Percentiles rank a stretch among this genome's conserved stretches.
These are phyloP conservation scores for Prosopis cineraria DNA, from an alignment of 306 rosid species.

Conservation along the genomic window DNA sequence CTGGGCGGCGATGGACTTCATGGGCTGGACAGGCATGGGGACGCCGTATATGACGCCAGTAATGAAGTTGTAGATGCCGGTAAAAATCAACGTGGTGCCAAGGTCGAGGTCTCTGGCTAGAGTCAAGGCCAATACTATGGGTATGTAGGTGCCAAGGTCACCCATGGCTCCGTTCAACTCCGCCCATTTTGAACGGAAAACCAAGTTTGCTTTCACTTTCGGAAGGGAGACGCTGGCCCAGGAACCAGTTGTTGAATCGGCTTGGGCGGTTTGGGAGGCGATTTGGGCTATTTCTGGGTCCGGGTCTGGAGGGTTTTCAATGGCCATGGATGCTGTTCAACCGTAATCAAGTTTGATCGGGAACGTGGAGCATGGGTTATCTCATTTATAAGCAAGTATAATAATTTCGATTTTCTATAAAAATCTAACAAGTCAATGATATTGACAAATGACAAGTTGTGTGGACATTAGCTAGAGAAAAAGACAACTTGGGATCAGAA, in stretches of 20 bases:
- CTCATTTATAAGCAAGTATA: neutral
- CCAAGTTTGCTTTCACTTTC: conserved; percentile 50
- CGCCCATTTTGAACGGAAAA: conserved; percentile 59
- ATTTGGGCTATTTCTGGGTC: conserved; percentile 25
- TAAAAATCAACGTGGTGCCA: conserved; percentile 80
- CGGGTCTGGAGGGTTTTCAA: neutral
- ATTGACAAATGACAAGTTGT: neutral
- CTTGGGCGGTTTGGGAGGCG: neutral
- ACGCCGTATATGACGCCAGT: conserved; percentile 78
- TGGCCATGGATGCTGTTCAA: neutral
- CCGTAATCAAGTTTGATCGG: neutral
- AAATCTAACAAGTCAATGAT: neutral
- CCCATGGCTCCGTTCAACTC: conserved; percentile 88
- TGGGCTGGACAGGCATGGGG: conserved; percentile 91
- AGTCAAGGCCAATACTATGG: conserved; percentile 68
- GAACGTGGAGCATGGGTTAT: neutral
- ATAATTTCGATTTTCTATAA: neutral
- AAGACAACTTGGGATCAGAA: no score
- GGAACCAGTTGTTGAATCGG: neutral
- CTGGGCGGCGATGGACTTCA: conserved; percentile 76
- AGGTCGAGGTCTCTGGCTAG: conserved; percentile 60
- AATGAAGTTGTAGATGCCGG: conserved; percentile 65
- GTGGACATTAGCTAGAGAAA: neutral
- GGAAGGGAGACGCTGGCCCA: conserved; percentile 12
- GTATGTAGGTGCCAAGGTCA: conserved; percentile 79